Evolutionary conservation across 1,284 basidiomycete genomes (phyloP).

Genomic region (Earliella scabrosa): DNA sequence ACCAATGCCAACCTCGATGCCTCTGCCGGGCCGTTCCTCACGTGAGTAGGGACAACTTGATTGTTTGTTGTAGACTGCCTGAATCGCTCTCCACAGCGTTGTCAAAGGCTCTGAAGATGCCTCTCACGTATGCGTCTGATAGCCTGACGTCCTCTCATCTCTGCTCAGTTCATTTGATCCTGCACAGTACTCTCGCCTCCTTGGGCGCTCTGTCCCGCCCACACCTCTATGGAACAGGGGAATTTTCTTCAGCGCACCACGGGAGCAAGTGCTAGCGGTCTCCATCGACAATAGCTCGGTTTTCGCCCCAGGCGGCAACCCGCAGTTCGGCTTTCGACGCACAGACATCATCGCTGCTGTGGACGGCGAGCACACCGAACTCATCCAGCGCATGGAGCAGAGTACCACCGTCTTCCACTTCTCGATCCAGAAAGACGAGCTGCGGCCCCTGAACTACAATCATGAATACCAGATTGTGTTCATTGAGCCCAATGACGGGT

Average conservation of each 20-base stretch:
- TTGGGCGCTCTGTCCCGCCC: slow-evolving; percentile 41
- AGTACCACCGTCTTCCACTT: slow-evolving; percentile 59
- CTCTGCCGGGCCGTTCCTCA: slow-evolving; percentile 54
- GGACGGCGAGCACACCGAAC: slow-evolving; percentile 42
- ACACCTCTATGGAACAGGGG: slow-evolving; percentile 54
- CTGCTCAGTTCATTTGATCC: not conserved
- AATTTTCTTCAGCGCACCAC: slow-evolving; percentile 24
- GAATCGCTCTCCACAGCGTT: too few relatives aligned
- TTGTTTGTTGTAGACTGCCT: too few relatives aligned
- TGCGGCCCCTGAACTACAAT: slow-evolving; percentile 49
- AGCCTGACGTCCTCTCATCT: not conserved
- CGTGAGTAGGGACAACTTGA: too few relatives aligned
- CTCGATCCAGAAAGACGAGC: slow-evolving; percentile 51
- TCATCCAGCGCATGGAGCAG: slow-evolving; percentile 47
- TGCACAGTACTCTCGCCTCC: slow-evolving; percentile 52
- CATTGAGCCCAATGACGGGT: slow-evolving; percentile 60
- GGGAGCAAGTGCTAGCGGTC: slow-evolving; percentile 53
- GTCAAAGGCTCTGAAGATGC: slow-evolving; percentile 56
- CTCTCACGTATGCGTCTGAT: slow-evolving; percentile 50
- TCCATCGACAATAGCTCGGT: slow-evolving; percentile 62
- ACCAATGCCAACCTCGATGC: slow-evolving; percentile 46
- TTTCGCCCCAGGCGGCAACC: slow-evolving; percentile 55
- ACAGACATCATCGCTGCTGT: slow-evolving; percentile 57
- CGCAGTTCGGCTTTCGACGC: slow-evolving; percentile 59
- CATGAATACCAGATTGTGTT: slow-evolving; percentile 70